Evolutionary conservation across 345 rosid species (phyloP).

Genomic region (Noccaea caerulescens): DNA sequence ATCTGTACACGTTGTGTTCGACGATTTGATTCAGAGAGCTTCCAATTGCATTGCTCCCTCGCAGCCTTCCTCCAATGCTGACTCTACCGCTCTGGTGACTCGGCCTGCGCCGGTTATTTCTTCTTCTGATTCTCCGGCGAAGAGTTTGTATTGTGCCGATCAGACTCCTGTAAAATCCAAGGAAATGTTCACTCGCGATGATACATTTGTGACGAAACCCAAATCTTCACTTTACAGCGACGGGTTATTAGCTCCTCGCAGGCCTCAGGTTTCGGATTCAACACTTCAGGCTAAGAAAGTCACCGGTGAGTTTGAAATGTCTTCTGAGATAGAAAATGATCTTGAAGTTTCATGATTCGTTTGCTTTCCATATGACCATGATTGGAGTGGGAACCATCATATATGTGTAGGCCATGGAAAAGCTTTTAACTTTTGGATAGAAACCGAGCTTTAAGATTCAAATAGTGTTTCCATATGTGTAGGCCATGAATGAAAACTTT

Average conservation of each 20-base stretch:
- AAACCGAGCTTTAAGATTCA: neutral
- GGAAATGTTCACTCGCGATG: constrained; percentile 64
- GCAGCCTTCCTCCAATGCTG: constrained; percentile 41
- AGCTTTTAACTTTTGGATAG: neutral
- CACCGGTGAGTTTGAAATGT: constrained; percentile 52
- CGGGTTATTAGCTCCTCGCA: constrained; percentile 47
- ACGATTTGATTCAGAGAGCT: constrained; percentile 85
- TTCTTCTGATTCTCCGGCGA: constrained; percentile 42
- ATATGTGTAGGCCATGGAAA: constrained; percentile 2
- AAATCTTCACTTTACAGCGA: constrained; percentile 61
- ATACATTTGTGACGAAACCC: constrained; percentile 64
- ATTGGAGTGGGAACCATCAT: neutral
- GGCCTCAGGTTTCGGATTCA: constrained; percentile 61
- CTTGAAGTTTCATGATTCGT: constrained; percentile 3
- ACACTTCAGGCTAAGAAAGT: constrained; percentile 54
- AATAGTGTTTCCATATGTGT: neutral
- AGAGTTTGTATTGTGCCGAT: constrained; percentile 36
- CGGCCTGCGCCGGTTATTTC: constrained; percentile 31
- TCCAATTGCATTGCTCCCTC: constrained; percentile 63
- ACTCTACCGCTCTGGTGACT: neutral
- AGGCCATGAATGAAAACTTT: constrained; percentile 1
- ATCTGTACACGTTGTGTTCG: constrained; percentile 64
- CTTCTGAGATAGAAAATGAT: neutral
- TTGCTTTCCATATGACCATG: neutral
- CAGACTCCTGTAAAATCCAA: constrained; percentile 44